Evolutionary conservation across 1,284 basidiomycete genomes (phyloP), one percentile per base, ranked within the genome.

Genomic region (Sphaerobolus stellatus): DNA sequence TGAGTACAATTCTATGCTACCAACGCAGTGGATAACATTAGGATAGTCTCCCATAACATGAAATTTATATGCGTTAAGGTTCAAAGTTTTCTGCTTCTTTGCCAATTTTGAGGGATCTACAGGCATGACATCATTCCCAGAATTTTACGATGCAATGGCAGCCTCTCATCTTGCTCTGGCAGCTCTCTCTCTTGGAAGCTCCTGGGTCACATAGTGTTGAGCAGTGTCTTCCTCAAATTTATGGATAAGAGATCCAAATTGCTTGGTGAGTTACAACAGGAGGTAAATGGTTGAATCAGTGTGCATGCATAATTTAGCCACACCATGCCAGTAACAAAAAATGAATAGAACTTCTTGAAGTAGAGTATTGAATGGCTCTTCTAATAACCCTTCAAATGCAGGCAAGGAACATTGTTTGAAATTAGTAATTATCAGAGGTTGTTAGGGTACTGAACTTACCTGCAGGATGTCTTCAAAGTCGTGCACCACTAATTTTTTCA

Each of bases 1-100:
- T 0, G 64, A 63, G 28, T 64, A 71, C 16, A 60, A 67, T 40
- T 76, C 75, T 1, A 68, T 71, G 1, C 70, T 73, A 0, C 73
- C 70, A 44, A 61, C 65, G 2, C 24, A 45, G 6, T 53, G 46
- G 8, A 77, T 73, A 0, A 62, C 55, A 1, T 18, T 31, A 0
- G 64, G 47, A 54, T 73, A 73, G 48, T 75, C 65, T 0, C 66
- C 64, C 0, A 75, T 57, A 0, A 58, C 48, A 52, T 76, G 73
- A 0, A 65, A 50, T 49, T 76, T 76, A 54, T 62, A 61, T 0
- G 68, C 71, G 5, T 58, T 49, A 22, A 71, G 50, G 41, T 69
- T 73, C 25, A 71, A 58, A 1, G 20, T 25, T n/a, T 54, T 44
- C 13, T 8, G 6, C 24, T 46, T 46, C 8, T 13, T 11, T 9